Conservation (phyloP, 2,329 filamentous ascomycete genomes). For the Exophiala alcalophila region DNA sequence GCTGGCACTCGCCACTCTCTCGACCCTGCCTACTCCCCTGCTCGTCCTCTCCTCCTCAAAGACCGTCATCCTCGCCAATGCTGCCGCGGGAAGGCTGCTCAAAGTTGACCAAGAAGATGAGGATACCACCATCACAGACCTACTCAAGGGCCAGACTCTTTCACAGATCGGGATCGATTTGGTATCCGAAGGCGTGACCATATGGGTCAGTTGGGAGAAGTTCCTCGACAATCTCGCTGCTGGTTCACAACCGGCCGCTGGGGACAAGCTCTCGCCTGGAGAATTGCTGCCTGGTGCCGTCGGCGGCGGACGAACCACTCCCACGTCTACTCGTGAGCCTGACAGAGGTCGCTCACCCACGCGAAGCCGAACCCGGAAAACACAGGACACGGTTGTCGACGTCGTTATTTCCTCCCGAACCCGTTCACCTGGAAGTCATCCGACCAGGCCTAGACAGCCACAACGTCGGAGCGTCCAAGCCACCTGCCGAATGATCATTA, state of each 20-base stretch:
- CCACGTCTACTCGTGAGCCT: conserved; percentile 8
- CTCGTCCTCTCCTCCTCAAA: conserved; percentile 67
- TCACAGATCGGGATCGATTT: conserved; percentile 71
- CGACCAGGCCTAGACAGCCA: conserved; percentile 35
- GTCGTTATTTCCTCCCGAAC: conserved; percentile 60
- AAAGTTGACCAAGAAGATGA: conserved; percentile 48
- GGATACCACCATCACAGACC: conserved; percentile 51
- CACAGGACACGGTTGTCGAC: conserved; percentile 62
- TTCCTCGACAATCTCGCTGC: conserved; percentile 54
- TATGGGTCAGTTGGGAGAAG: conserved; percentile 51
- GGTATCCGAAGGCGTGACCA: conserved; percentile 61
- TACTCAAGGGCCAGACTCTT: conserved; percentile 63
- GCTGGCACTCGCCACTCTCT: conserved; percentile 63
- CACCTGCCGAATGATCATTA: conserved; percentile 72
- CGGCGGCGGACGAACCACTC: conserved; percentile 19
- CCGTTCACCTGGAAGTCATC: conserved; percentile 33
- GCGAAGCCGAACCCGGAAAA: conserved; percentile 35
- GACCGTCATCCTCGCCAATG: conserved; percentile 70
- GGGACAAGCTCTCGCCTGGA: not conserved
- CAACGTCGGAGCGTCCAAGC: conserved; percentile 44
- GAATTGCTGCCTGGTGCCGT: conserved; percentile 10
- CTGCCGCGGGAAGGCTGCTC: conserved; percentile 69
- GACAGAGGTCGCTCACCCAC: conserved; percentile 18
- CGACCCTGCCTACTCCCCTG: conserved; percentile 70
- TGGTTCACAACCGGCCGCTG: conserved; percentile 9